Percentiles rank a stretch among this genome's conserved stretches.
Conservation (phyloP, 1,139 yeast genomes). For the Pichia sp. region DNA sequence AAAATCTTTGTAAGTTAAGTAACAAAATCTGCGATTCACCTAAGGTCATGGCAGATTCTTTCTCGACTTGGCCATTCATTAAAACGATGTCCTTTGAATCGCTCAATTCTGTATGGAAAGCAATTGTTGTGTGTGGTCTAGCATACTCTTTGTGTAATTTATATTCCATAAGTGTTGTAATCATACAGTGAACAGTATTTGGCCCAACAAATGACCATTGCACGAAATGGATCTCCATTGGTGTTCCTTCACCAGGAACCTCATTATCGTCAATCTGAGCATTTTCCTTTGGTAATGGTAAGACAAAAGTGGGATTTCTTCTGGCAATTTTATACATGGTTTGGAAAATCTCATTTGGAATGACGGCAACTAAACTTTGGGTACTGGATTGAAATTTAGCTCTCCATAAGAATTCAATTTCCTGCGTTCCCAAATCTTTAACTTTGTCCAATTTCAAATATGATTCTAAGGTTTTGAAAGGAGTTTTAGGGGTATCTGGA, state of each 20-base stretch:
- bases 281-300: conserved; percentile 49
- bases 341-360: conserved; percentile 49
- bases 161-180: conserved; percentile 88
- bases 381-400: conserved; percentile 67
- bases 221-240: conserved; percentile 77
- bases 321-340: conserved; percentile 60
- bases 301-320: conserved; percentile 63
- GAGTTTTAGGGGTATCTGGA: conserved; percentile 37
- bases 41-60: conserved; percentile 52
- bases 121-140: conserved; percentile 87
- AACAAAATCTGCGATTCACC: conserved; percentile 68
- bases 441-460: conserved; percentile 66
- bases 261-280: conserved; percentile 21
- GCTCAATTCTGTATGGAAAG: conserved; percentile 75
- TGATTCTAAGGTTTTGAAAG: conserved; percentile 65
- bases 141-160: conserved; percentile 89
- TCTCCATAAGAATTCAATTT: conserved; percentile 82
- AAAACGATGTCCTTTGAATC: conserved; percentile 58
- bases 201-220: conserved; percentile 94
- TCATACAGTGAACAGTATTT: conserved; percentile 76
- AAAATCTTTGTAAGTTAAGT: conserved; percentile 80
- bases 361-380: conserved; percentile 54
- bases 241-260: conserved; percentile 24
- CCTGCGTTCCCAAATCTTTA: conserved; percentile 45
- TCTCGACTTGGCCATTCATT: conserved; percentile 83